These are phyloP conservation scores for Gossypium gossypioides DNA, from an alignment of 441 rosid species.

Conservation along the genomic window DNA sequence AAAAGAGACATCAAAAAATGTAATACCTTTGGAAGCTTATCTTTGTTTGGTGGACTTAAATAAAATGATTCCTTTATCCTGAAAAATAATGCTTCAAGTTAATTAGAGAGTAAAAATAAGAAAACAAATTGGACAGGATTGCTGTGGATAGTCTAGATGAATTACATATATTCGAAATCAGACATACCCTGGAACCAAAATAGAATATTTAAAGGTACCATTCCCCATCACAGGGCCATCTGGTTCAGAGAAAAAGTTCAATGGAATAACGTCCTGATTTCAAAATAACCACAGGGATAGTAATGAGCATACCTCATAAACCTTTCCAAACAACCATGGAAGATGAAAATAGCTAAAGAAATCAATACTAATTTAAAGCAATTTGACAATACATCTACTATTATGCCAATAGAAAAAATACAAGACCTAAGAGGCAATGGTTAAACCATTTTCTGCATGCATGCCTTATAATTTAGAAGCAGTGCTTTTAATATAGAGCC, in stretches of 20 bases:
- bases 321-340: background rate
- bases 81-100: conserved; percentile 20
- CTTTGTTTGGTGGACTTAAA: conserved; percentile 72
- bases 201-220: conserved; percentile 70
- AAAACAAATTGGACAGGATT: background rate
- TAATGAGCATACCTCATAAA: conserved; percentile 1
- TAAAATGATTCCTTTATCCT: conserved; percentile 83
- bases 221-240: conserved; percentile 90
- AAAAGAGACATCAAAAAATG: conserved; percentile 9
- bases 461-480: background rate
- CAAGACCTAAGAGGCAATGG: background rate
- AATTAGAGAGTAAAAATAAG: conserved; percentile 6
- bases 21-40: conserved; percentile 83
- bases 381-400: background rate
- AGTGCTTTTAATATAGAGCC: background rate
- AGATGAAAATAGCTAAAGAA: background rate
- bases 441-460: background rate
- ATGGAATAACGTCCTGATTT: conserved; percentile 51
- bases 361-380: background rate
- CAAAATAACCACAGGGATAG: conserved; percentile 8
- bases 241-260: conserved; percentile 83
- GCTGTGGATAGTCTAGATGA: background rate
- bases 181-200: conserved; percentile 78
- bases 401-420: background rate
- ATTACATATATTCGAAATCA: background rate